These are phyloP conservation scores for Striga asiatica DNA, from an alignment of 257 asterid species.

Conservation along the genomic window DNA sequence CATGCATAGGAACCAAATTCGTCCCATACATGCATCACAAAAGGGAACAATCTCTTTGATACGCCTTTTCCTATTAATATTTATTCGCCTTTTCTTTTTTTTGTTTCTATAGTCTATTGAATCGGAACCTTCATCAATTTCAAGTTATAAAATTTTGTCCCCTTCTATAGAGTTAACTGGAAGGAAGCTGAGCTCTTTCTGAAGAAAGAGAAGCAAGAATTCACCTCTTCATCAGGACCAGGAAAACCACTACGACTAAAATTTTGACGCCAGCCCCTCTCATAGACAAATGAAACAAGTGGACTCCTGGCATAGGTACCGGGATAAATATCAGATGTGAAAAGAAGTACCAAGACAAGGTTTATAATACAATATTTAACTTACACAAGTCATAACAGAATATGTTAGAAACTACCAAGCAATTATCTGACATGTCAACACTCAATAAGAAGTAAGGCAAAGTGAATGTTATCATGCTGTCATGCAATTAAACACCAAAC, in stretches of 20 bases:
- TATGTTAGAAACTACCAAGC: not conserved
- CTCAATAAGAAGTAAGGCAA: not conserved
- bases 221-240: constrained; percentile 97
- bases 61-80: too few relatives aligned
- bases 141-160: not conserved
- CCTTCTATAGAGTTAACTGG: constrained; percentile 1
- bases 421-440: not conserved
- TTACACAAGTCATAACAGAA: not conserved
- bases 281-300: constrained; percentile 78
- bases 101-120: not conserved
- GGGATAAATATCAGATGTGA: constrained; percentile 19
- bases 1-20: not conserved
- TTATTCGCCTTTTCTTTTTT: not conserved
- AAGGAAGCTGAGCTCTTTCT: not conserved
- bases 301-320: constrained; percentile 61
- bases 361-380: not conserved
- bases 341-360: not conserved
- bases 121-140: not conserved
- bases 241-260: constrained; percentile 86
- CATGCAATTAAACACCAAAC: not conserved
- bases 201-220: constrained; percentile 6
- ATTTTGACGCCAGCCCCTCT: constrained; percentile 98
- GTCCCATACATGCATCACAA: not conserved
- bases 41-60: too few relatives aligned
- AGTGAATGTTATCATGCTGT: not conserved